Percentiles rank a stretch among this genome's conserved stretches.
phyloP scores from a whole-genome alignment of 495 filamentous ascomycete species.

The Xylaria bambusicola region DNA sequence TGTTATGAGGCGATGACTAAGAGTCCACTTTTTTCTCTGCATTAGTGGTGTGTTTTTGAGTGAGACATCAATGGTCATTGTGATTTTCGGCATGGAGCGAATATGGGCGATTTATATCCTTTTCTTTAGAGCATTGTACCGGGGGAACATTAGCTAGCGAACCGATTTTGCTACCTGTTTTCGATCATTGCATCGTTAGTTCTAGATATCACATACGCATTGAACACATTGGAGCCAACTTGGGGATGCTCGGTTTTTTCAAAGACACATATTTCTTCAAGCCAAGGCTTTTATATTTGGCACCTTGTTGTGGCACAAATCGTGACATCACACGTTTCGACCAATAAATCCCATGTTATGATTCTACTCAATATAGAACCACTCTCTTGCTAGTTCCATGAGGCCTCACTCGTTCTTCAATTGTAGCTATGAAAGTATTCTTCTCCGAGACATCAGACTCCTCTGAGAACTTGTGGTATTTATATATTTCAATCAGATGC shows the following conservation, averaged over 20 bases:
- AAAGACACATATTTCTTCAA: background rate
- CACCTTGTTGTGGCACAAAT: background rate
- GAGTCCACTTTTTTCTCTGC: background rate
- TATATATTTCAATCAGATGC: too few relatives aligned
- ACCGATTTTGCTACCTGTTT: background rate
- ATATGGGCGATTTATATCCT: constrained; percentile 2
- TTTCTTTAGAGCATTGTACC: background rate
- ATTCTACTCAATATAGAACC: too few relatives aligned
- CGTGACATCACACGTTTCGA: too few relatives aligned
- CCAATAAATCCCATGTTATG: too few relatives aligned
- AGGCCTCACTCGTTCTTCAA: too few relatives aligned
- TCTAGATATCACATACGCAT: background rate
- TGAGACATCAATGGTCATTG: constrained; percentile 1
- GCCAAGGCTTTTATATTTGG: background rate
- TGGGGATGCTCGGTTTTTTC: background rate
- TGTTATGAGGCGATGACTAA: constrained; percentile 14
- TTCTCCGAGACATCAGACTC: too few relatives aligned
- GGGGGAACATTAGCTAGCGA: background rate
- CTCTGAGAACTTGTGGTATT: too few relatives aligned
- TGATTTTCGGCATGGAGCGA: constrained; percentile 9
- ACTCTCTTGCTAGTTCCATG: too few relatives aligned
- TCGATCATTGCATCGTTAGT: background rate
- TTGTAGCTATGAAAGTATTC: too few relatives aligned
- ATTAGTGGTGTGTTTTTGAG: constrained; percentile 3
- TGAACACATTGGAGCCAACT: background rate